These are phyloP conservation scores for Penicillium chermesinum DNA, from an alignment of 495 filamentous ascomycete species.

Conservation along the genomic window DNA sequence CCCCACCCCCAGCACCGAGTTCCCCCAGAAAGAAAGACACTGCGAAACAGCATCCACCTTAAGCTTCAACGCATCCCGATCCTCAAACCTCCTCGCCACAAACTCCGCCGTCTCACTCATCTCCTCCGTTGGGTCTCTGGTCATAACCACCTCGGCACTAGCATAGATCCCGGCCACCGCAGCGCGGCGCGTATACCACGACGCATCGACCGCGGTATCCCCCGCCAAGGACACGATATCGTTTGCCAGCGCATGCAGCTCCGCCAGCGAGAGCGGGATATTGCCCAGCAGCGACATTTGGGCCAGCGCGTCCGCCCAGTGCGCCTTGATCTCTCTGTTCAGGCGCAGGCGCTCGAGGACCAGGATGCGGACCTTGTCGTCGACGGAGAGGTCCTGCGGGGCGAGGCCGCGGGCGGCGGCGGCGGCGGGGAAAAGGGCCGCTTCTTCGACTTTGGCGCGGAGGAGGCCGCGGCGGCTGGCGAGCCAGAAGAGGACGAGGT, in stretches of 20 bases:
- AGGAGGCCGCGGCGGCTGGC: constrained; percentile 59
- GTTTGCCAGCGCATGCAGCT: constrained; percentile 74
- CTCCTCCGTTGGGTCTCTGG: constrained; percentile 63
- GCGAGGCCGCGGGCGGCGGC: constrained; percentile 5
- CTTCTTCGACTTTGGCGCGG: constrained; percentile 46
- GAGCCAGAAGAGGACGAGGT: constrained; percentile 78
- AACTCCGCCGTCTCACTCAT: constrained; percentile 74
- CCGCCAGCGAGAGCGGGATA: constrained; percentile 68
- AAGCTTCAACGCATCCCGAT: constrained; percentile 53
- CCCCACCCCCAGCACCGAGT: constrained; percentile 39
- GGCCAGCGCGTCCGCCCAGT: constrained; percentile 87
- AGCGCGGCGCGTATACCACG: constrained; percentile 88
- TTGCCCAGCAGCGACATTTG: constrained; percentile 78
- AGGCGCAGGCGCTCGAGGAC: constrained; percentile 66
- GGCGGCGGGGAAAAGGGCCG: constrained; percentile 10
- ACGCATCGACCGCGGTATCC: constrained; percentile 71
- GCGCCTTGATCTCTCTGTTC: constrained; percentile 62
- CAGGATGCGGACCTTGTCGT: constrained; percentile 57
- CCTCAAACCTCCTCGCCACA: constrained; percentile 68
- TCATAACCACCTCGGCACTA: constrained; percentile 88
- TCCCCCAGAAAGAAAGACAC: constrained; percentile 75
- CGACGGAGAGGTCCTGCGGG: constrained; percentile 26
- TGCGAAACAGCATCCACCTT: constrained; percentile 57
- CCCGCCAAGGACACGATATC: constrained; percentile 85
- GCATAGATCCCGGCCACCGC: constrained; percentile 77